Conservation (phyloP, 1,139 yeast genomes). For the Kodamaea suecica region DNA sequence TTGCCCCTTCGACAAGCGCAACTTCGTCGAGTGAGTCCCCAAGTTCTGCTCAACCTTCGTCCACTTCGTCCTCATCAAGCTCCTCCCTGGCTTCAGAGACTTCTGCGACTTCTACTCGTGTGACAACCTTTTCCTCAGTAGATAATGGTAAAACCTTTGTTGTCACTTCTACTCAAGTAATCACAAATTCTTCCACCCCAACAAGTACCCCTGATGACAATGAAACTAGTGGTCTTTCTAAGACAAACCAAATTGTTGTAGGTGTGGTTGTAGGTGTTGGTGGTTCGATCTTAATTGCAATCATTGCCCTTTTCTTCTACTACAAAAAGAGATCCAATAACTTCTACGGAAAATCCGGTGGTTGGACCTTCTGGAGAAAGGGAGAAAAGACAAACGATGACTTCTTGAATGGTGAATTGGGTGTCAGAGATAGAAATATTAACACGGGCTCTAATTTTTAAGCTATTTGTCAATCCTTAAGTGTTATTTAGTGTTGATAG, state of each 20-base stretch:
- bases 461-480: too few species aligned
- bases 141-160: slow-evolving; percentile 38
- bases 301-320: slow-evolving; percentile 34
- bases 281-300: slow-evolving; percentile 40
- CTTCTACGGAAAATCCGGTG: slow-evolving; percentile 27
- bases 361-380: slow-evolving; percentile 55
- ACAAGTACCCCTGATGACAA: slow-evolving; percentile 10
- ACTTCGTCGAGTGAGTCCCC: slow-evolving; percentile 8
- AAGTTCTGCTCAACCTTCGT: slow-evolving; percentile 12
- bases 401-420: slow-evolving; percentile 57
- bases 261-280: slow-evolving; percentile 54
- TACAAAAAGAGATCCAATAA: slow-evolving; percentile 33
- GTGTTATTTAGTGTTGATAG: too few species aligned
- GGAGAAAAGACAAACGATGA: slow-evolving; percentile 52
- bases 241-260: slow-evolving; percentile 45
- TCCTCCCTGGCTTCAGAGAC: slow-evolving; percentile 14
- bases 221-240: slow-evolving; percentile 33
- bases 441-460: slow-evolving; percentile 48
- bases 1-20: slow-evolving; percentile 8
- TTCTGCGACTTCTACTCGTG: slow-evolving; percentile 14
- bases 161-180: slow-evolving; percentile 38
- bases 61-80: slow-evolving; percentile 16
- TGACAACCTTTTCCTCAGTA: slow-evolving; percentile 33
- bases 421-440: slow-evolving; percentile 46
- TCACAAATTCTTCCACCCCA: slow-evolving; percentile 27